Percentiles rank a stretch among this genome's conserved stretches.
These are phyloP conservation scores for Punctularia strigosozonata DNA, from an alignment of 768 basidiomycete species.

Conservation along the genomic window DNA sequence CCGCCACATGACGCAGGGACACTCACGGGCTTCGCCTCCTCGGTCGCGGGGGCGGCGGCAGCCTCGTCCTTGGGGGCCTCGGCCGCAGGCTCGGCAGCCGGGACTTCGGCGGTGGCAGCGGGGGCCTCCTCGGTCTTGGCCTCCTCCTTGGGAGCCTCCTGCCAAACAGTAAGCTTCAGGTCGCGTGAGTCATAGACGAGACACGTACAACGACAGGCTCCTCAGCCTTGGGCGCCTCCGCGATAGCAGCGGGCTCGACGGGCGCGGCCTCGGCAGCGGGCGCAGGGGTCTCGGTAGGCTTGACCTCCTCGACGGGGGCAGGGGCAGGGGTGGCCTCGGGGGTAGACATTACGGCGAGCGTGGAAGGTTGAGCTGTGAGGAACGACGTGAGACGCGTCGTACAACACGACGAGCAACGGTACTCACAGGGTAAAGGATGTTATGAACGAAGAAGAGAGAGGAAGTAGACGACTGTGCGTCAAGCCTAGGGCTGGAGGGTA, in stretches of 20 bases:
- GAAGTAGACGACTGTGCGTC: conserved; percentile 27
- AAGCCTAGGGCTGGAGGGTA: not conserved
- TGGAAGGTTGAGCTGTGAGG: conserved; percentile 36
- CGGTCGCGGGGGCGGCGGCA: conserved; percentile 26
- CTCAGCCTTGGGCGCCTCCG: conserved; percentile 31
- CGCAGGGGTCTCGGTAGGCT: conserved; percentile 31
- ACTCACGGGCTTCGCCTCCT: conserved; percentile 32
- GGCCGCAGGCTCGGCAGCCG: conserved; percentile 16
- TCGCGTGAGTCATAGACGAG: conserved; percentile 2
- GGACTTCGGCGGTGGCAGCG: conserved; percentile 14
- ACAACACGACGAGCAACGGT: too few relatives aligned
- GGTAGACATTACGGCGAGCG: conserved; percentile 71
- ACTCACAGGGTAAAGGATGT: too few relatives aligned
- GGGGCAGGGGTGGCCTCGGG: conserved; percentile 39
- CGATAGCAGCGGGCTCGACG: conserved; percentile 21
- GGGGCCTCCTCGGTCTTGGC: not conserved
- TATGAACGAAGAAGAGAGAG: conserved; percentile 51
- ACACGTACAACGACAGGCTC: conserved; percentile 11
- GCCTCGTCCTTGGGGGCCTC: conserved; percentile 21
- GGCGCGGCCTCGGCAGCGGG: conserved; percentile 10
- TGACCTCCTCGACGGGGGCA: conserved; percentile 40
- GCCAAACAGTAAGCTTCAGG: conserved; percentile 1
- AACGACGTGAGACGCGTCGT: conserved; percentile 15
- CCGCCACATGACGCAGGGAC: not conserved
- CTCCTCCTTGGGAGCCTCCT: conserved; percentile 22